Percentiles rank a stretch among this genome's conserved stretches.
Conservation (phyloP, 805 yeast species). For the Monosporozyma siamensis region DNA sequence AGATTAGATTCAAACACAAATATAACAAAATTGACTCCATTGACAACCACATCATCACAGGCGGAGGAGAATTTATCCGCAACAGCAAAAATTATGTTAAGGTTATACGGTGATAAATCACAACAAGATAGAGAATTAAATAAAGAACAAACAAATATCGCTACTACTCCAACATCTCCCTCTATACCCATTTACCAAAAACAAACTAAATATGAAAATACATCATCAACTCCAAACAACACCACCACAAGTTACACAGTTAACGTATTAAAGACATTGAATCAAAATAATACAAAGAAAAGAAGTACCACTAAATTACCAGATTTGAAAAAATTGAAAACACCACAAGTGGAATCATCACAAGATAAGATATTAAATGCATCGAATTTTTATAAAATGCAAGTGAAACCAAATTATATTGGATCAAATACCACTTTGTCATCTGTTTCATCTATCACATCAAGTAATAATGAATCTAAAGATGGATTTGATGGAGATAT, state of each 20-base stretch:
- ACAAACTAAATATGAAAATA: not conserved
- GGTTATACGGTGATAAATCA: conserved; percentile 9
- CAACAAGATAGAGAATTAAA: conserved; percentile 2
- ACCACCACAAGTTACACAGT: not conserved
- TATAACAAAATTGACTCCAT: not conserved
- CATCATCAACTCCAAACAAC: not conserved
- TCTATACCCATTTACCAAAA: not conserved
- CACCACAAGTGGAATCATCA: too few species aligned
- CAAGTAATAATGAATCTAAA: not conserved
- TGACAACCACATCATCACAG: conserved; percentile 1
- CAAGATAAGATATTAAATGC: not conserved
- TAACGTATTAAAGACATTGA: not conserved
- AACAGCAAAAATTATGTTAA: conserved; percentile 14
- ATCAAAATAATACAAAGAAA: not conserved
- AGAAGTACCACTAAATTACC: conserved; percentile 3
- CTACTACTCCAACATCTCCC: not conserved
- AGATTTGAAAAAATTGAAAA: conserved; percentile 7
- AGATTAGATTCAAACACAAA: conserved; percentile 10
- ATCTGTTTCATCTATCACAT: not conserved
- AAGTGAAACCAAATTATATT: not conserved
- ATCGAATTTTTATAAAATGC: not conserved
- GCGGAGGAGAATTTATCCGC: conserved; percentile 7
- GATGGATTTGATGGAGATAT: conserved; percentile 4
- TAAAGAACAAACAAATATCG: not conserved
- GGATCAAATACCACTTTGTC: conserved; percentile 6